Evolutionary conservation across 345 rosid genomes (phyloP).

Genomic region (Geranium brycei): DNA sequence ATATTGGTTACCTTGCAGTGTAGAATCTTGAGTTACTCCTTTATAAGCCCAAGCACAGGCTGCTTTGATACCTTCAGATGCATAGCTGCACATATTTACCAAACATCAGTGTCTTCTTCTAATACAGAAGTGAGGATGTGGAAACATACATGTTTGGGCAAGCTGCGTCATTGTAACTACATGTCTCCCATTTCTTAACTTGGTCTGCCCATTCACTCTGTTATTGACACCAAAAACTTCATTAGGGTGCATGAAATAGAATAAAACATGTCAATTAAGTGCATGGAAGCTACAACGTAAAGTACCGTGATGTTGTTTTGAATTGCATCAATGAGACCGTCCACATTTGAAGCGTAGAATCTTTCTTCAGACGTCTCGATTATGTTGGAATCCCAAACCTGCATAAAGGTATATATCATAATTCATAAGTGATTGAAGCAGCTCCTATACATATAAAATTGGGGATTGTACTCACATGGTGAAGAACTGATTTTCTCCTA

Average conservation of each 20-base stretch:
- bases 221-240: background rate
- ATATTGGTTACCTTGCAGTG: conserved; percentile 38
- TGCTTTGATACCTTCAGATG: conserved; percentile 66
- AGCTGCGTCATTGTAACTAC: conserved; percentile 35
- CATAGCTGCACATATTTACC: conserved; percentile 36
- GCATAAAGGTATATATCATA: conserved; percentile 7
- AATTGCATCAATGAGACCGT: conserved; percentile 47
- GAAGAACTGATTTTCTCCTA: conserved; percentile 59
- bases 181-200: conserved; percentile 55
- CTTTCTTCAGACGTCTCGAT: conserved; percentile 58
- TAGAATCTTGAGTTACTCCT: conserved; percentile 44
- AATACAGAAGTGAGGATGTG: too few species aligned
- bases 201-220: conserved; percentile 60
- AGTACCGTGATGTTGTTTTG: conserved; percentile 56
- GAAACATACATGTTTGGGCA: conserved; percentile 63
- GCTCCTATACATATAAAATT: background rate
- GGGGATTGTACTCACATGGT: conserved; percentile 41
- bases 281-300: too few species aligned
- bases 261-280: too few species aligned
- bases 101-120: too few species aligned
- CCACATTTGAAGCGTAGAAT: conserved; percentile 33
- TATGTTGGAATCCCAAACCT: conserved; percentile 73
- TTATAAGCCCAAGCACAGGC: conserved; percentile 90
- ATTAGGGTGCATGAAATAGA: background rate
- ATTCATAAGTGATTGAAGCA: background rate